Conservation (phyloP, 257 asterid genomes). For the Salvia rosmarinus region DNA sequence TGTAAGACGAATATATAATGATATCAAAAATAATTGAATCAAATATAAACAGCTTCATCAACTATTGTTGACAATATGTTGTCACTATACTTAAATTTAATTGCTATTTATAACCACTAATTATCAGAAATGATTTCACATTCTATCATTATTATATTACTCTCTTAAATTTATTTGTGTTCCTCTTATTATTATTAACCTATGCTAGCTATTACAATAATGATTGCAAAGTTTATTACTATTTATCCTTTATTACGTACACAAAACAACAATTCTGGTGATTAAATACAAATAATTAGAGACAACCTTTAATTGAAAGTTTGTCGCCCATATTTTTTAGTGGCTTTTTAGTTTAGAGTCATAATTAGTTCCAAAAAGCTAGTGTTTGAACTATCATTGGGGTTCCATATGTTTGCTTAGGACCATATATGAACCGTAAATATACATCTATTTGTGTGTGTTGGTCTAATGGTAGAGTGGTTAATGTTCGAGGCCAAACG, state of each 20-base stretch:
- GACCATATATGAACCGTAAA: neutral
- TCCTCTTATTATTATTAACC: neutral
- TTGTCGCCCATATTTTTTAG: neutral
- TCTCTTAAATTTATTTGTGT: neutral
- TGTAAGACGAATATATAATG: no score
- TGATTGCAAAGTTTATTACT: neutral
- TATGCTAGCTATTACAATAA: neutral
- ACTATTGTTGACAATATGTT: no score
- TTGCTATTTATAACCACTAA: no score
- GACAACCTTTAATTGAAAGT: slow-evolving; percentile 14
- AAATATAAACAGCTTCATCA: no score
- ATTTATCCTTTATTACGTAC: neutral
- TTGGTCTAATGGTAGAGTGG: no score
- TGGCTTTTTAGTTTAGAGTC: neutral
- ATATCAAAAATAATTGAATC: no score
- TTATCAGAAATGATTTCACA: neutral
- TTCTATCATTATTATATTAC: neutral
- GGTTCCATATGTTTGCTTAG: neutral
- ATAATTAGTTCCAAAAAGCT: slow-evolving; percentile 26
- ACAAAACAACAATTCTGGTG: neutral
- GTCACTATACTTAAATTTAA: no score
- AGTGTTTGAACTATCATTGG: slow-evolving; percentile 14
- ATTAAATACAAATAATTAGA: slow-evolving; percentile 1
- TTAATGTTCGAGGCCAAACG: no score
- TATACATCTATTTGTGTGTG: no score